Evolutionary conservation across 768 basidiomycete genomes (phyloP).

Genomic region (Mycena maculata): DNA sequence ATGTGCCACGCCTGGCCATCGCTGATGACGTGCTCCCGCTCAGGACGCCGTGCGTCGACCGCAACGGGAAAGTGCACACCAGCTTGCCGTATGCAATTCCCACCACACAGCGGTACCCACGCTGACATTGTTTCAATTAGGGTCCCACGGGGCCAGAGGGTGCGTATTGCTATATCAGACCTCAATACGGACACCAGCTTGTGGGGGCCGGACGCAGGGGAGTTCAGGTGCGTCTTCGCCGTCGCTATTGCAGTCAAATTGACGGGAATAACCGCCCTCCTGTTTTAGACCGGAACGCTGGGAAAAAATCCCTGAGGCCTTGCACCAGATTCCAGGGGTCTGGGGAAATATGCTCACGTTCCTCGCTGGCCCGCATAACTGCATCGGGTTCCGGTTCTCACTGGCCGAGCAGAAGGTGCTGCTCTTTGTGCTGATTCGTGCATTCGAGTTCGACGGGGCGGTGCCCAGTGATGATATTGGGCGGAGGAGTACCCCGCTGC

Average conservation of each 20-base stretch:
- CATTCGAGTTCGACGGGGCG: slow-evolving; percentile 47
- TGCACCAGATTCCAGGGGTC: slow-evolving; percentile 50
- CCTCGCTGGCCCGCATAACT: slow-evolving; percentile 47
- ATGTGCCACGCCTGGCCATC: slow-evolving; percentile 39
- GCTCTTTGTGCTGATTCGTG: slow-evolving; percentile 47
- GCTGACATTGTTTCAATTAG: background rate
- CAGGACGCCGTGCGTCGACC: slow-evolving; percentile 37
- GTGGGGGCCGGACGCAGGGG: slow-evolving; percentile 45
- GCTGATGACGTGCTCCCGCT: slow-evolving; percentile 45
- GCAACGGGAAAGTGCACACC: slow-evolving; percentile 37
- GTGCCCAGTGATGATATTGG: slow-evolving; percentile 41
- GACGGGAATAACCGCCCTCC: too few species aligned
- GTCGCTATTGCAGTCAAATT: background rate
- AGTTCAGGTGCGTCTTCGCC: slow-evolving; percentile 44
- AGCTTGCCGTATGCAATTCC: slow-evolving; percentile 2
- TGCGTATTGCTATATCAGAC: slow-evolving; percentile 44
- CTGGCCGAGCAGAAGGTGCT: slow-evolving; percentile 43
- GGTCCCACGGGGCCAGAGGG: slow-evolving; percentile 39
- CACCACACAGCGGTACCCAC: too few species aligned
- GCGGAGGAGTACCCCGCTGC: background rate
- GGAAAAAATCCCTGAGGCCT: slow-evolving; percentile 49
- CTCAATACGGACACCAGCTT: slow-evolving; percentile 37
- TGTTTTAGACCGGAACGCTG: slow-evolving; percentile 58
- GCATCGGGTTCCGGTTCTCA: too few species aligned
- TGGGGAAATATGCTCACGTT: slow-evolving; percentile 56